Base-by-base conservation (phyloP, 2,329 filamentous ascomycete species). In the Hysterium pulicare region DNA sequence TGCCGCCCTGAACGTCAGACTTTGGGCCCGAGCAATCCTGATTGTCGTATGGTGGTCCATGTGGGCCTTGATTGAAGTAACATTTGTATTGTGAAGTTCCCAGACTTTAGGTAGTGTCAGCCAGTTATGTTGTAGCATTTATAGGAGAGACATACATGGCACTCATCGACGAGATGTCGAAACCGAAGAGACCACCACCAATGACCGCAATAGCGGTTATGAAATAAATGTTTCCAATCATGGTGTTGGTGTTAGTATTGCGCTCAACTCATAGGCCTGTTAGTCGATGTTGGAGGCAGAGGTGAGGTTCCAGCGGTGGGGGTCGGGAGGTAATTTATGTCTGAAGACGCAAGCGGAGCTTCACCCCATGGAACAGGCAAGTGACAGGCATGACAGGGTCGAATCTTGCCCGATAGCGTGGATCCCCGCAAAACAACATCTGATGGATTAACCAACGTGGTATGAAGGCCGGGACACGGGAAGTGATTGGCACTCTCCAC, bases 141-240 rank as follows among this genome's bases (percentile, higher is more conserved):
- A 28, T 16, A 26, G 26, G 5, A 11, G 31, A 30, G 26, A 48
- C 53, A 32, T 53, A 70, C 54, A 71, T 70, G 8, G 70, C 69
- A 44, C 79, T 82, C 84, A 89, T 87, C 33, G 82, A 86, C 42
- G 78, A 81, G 55, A 90, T 87, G 67, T 90, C 86, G 61, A 90
- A 90, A 54, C 86, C 87, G 57, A 90, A 89, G 20, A 89, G 72
- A 19, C 78, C 80, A 61, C 84, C 84, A 52, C 84, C 84, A 71
- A 74, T 73, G 48, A 79, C 73, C 60, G 78, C 71, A 59, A 80
- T 77, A 57, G 74, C 74, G 41, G 77, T 74, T 49, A 81, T 77
- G 43, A 74, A 62, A 57, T 82, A 81, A 53, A 81, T 73, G 49
- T 81, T 81, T 19, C 76, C 74, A 40, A 79, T 73, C 38, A 40